Conservation (phyloP, 2,329 filamentous ascomycete species). For the Apiospora arundinis region DNA sequence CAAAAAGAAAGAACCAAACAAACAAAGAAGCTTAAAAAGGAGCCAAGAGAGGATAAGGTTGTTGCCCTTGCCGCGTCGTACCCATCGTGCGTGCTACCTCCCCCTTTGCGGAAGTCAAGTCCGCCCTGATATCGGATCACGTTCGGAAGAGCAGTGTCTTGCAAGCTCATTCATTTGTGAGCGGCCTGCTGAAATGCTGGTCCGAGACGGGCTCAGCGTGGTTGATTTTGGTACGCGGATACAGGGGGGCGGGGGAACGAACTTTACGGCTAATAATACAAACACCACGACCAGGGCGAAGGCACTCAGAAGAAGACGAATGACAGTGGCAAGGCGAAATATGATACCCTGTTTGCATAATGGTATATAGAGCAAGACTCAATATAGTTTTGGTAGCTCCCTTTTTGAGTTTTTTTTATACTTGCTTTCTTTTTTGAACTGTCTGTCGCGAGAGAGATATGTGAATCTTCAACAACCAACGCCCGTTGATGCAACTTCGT, state of each 20-base stretch:
- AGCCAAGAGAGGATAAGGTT: neutral
- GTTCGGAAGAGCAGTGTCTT: neutral
- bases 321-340: neutral
- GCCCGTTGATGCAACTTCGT: constrained; percentile 6
- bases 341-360: constrained; percentile 5
- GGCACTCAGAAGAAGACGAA: neutral
- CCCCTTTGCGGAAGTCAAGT: neutral
- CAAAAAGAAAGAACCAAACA: too few relatives aligned
- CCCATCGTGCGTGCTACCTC: neutral
- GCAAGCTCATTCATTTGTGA: neutral
- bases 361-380: constrained; percentile 8
- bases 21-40: neutral
- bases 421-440: neutral
- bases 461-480: neutral
- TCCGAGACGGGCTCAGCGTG: neutral
- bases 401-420: neutral
- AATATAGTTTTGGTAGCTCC: neutral
- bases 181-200: neutral
- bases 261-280: neutral
- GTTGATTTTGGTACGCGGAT: too few relatives aligned
- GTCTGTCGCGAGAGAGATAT: neutral
- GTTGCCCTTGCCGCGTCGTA: neutral
- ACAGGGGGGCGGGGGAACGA: neutral
- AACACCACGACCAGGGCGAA: neutral
- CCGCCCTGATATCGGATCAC: neutral